A percentile compares a stretch with the other conserved stretches of the same genome.
These are phyloP conservation scores for Trichomonas gallinae DNA, from an alignment of 208 protist species.

Conservation along the genomic window DNA sequence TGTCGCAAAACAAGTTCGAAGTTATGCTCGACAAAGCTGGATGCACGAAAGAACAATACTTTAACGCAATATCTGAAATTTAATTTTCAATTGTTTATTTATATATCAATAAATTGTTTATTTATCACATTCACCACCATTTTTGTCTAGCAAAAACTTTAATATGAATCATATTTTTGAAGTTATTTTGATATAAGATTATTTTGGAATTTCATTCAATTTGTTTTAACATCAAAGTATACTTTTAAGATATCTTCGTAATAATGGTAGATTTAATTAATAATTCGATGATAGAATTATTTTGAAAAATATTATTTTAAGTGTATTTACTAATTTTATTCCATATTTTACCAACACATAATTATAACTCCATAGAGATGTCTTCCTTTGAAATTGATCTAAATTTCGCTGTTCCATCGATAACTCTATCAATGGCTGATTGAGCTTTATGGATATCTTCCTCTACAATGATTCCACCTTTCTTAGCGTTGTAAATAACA, in stretches of 20 bases:
- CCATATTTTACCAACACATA: not conserved
- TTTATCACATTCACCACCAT: too few species aligned
- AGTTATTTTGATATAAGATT: too few species aligned
- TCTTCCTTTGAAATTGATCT: not conserved
- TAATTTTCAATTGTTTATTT: not conserved
- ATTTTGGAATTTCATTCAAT: too few species aligned
- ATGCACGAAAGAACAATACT: not conserved
- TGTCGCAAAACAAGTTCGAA: not conserved
- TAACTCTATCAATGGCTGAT: not conserved
- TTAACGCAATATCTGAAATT: not conserved
- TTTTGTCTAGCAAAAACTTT: too few species aligned
- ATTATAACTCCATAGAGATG: not conserved
- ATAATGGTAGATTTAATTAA: too few species aligned
- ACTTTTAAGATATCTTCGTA: too few species aligned
- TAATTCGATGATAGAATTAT: too few species aligned
- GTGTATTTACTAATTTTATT: too few species aligned
- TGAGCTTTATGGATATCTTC: not conserved
- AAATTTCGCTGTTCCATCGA: not conserved
- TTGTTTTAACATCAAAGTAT: too few species aligned
- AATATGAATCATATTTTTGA: too few species aligned
- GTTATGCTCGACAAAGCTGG: not conserved
- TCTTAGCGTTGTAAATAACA: slow-evolving; percentile 17
- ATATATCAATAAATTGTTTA: too few species aligned
- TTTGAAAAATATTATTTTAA: too few species aligned
- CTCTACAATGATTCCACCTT: not conserved